Evolutionary conservation across 2,329 filamentous ascomycete genomes (phyloP).

Genomic region (Raffaelea deltoideospora): DNA sequence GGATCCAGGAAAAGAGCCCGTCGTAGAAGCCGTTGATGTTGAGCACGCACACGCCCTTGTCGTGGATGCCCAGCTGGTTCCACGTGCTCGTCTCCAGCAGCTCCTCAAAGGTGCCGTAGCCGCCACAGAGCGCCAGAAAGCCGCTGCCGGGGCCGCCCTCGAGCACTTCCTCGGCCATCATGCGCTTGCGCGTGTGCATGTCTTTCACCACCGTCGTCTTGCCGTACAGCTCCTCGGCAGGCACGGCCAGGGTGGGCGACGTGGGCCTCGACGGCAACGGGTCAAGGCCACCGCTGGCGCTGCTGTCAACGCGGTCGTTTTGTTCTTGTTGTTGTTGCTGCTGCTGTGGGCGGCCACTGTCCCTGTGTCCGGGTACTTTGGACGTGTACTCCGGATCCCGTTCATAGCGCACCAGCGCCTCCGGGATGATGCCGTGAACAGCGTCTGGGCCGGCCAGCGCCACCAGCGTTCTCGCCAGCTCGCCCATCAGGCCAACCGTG

Average conservation of each 20-base stretch:
- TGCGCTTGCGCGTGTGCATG: constrained; percentile 90
- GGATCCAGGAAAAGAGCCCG: constrained; percentile 69
- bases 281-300: background rate
- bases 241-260: constrained; percentile 45
- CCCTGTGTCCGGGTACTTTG: too few species aligned
- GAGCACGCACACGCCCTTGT: constrained; percentile 59
- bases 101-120: constrained; percentile 93
- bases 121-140: constrained; percentile 78
- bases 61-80: constrained; percentile 94
- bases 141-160: constrained; percentile 68
- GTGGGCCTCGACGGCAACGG: too few species aligned
- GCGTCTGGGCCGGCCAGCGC: constrained; percentile 62
- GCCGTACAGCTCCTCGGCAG: constrained; percentile 56
- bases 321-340: background rate
- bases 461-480: constrained; percentile 75
- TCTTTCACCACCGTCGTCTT: constrained; percentile 77
- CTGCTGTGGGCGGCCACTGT: background rate
- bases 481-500: constrained; percentile 90
- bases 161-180: constrained; percentile 84
- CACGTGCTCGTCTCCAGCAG: constrained; percentile 82
- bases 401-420: constrained; percentile 68
- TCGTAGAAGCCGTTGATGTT: constrained; percentile 91
- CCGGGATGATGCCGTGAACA: constrained; percentile 89
- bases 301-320: too few species aligned
- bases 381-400: constrained; percentile 41